Base-by-base conservation (phyloP, 2,329 filamentous ascomycete genomes). In the Ophiostoma montium region DNA sequence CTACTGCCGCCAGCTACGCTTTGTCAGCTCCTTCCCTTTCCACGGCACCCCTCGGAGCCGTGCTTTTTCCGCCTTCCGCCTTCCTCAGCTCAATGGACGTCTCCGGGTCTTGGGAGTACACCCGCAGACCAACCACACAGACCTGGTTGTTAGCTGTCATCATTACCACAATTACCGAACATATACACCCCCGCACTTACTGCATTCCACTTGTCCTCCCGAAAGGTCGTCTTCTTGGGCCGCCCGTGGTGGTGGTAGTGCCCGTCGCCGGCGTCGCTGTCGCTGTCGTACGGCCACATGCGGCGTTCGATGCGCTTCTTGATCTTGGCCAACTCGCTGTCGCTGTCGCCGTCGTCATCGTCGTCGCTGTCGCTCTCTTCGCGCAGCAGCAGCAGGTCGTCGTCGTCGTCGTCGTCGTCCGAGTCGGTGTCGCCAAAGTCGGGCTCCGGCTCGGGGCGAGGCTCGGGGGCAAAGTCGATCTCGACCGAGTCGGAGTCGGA, bases 201-300 rank as follows among this genome's bases (percentile, higher is more conserved):
- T 7, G 49, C 49, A 35, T 51, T 51, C 49, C 49, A 51, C 15
- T 36, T 44, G 21, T 41, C 48, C n/a, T 41, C 35, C 9, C 42
- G 30, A 10, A 44, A 44, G 10, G 27, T 21, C 21, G 16, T 35
- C 35, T 21, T 30, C 16, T 12, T 35, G 4, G 15, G 12, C 44
- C 21, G 30, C 16, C 23, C 15, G n/a, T 41, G 30, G 11, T 10
- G 5, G n/a, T 39, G 30, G n/a, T 9, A 5, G n/a, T 39, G 32
- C 1, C 10, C 33, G 16, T 45, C 13, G 19, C 23, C 27, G 8
- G 31, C 33, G 10, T 33, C 35, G 6, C 6, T 27, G 23, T 38
- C 39, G 27, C 38, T 36, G 21, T 12, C 15, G 18, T 36, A 46
- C 15, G 10, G 30, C 19, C 31, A 27, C 7, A 3, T 19, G 30